Percentiles rank a stretch among this genome's conserved stretches.
Conservation (phyloP, 176 grass and related monocot genomes). For the Ampelocalamus luodianensis region DNA sequence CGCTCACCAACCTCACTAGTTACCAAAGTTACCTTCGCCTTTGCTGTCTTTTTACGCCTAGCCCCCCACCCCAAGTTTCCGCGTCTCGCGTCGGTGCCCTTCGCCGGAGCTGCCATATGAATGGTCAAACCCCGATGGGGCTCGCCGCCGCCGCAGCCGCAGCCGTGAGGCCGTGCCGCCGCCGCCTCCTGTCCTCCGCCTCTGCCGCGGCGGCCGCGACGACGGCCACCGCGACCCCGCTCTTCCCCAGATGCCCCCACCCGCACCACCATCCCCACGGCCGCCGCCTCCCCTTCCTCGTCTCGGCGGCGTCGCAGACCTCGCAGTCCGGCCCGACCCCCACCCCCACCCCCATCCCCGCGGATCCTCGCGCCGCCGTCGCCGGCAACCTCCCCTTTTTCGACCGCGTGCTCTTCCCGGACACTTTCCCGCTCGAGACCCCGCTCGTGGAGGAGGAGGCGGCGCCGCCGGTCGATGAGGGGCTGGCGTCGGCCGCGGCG, state of each 20-base stretch:
- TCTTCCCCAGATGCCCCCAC: conserved; percentile 55
- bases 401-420: conserved; percentile 54
- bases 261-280: conserved; percentile 33
- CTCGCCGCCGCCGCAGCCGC: conserved; percentile 58
- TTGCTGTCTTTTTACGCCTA: neutral
- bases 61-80: neutral
- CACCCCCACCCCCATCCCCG: conserved; percentile 24
- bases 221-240: conserved; percentile 29
- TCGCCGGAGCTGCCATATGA: conserved; percentile 61
- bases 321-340: conserved; percentile 39
- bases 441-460: conserved; percentile 21
- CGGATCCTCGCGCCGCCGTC: conserved; percentile 43
- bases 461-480: conserved; percentile 27
- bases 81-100: conserved; percentile 18
- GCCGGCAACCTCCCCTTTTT: conserved; percentile 54
- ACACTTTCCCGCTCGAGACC: conserved; percentile 24
- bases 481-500: neutral
- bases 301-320: conserved; percentile 41
- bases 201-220: neutral
- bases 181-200: conserved; percentile 55
- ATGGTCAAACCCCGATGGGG: conserved; percentile 64
- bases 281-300: conserved; percentile 38
- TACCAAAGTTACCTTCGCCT: neutral
- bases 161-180: conserved; percentile 66
- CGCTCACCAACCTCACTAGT: neutral